Evolutionary conservation across 257 asterid genomes (phyloP), one percentile per base, ranked within the genome.

Genomic region (Capsicum pubescens): DNA sequence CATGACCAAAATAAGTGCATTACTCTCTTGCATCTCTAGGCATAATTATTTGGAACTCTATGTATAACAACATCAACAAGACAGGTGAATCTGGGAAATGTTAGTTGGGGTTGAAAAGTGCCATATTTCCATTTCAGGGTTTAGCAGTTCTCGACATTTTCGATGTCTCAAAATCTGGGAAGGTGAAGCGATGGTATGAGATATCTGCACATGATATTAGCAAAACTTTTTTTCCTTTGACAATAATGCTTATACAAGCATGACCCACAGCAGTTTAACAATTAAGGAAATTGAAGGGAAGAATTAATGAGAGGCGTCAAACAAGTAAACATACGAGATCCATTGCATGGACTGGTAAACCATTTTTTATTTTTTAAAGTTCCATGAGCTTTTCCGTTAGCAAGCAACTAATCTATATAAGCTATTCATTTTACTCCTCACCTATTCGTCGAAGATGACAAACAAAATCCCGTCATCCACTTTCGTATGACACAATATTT

Each of bases 31-130:
- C 19, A 66, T 32, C 48, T 19, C 56, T 46, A 21, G 15, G 59
- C 36, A 48, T 72, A 44, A 72, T 19, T 48, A 66, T 66, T 66
- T 48, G 59, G 80, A 72, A 48, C n/a, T 72, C 56, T 6, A 46
- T 71, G 57, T 44, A n/a, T 48, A 72, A 48, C 59, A 19, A 19
- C 3, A 19, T 48, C 19, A 50, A 72, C n/a, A 72, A 19, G 36
- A 72, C 80, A n/a, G 80, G 12, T 72, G 42, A 19, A 72, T 72
- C 59, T n/a, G 48, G 80, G 80, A 72, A 72, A 72, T 48, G 59
- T 1, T 50, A 19, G 59, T 19, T 12, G 58, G 10, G 36, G 39
- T 71, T 44, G 16, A 17, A 35, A 71, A 72, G 36, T 72, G 58
- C 58, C 7, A 72, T 46, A 72, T 11, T 72, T 46, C 58, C 39